Percentiles rank a stretch among this genome's conserved stretches.
Conservation (phyloP, 306 rosid species). For the Cicer yamashitae region DNA sequence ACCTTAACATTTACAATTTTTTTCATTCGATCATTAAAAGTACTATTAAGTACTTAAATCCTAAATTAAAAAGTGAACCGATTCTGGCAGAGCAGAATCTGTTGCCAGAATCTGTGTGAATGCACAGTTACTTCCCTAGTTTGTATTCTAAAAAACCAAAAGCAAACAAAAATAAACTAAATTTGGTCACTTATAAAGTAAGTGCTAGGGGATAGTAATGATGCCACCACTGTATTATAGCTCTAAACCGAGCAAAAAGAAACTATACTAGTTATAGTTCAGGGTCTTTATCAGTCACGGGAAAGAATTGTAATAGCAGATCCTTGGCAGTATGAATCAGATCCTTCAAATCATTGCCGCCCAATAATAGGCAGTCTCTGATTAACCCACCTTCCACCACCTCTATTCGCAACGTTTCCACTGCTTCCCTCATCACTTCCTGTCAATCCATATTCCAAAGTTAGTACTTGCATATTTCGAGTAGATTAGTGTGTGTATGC, state of each 20-base stretch:
- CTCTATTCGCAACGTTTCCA: constrained; percentile 66
- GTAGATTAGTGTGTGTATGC: too few species aligned
- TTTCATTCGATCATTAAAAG: neutral
- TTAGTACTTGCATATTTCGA: neutral
- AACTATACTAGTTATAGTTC: constrained; percentile 45
- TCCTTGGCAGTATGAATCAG: constrained; percentile 65
- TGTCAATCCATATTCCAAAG: constrained; percentile 40
- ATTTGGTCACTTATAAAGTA: neutral
- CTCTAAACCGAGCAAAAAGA: constrained; percentile 1
- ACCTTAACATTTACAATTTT: neutral
- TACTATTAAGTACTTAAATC: too few species aligned
- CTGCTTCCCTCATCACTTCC: constrained; percentile 63
- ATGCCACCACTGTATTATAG: neutral
- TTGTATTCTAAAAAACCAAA: neutral
- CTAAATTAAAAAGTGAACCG: too few species aligned
- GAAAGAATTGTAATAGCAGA: constrained; percentile 52
- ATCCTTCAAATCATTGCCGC: constrained; percentile 68
- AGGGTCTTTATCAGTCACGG: constrained; percentile 30
- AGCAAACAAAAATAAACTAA: constrained; percentile 5
- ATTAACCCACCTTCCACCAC: constrained; percentile 75
- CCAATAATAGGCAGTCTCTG: constrained; percentile 80
- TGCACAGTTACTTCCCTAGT: too few species aligned
- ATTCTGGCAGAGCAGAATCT: too few species aligned
- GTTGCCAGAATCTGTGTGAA: too few species aligned
- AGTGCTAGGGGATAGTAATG: too few species aligned